phyloP scores from a whole-genome alignment of 495 filamentous ascomycete species.

The Trichoderma erinaceum region DNA sequence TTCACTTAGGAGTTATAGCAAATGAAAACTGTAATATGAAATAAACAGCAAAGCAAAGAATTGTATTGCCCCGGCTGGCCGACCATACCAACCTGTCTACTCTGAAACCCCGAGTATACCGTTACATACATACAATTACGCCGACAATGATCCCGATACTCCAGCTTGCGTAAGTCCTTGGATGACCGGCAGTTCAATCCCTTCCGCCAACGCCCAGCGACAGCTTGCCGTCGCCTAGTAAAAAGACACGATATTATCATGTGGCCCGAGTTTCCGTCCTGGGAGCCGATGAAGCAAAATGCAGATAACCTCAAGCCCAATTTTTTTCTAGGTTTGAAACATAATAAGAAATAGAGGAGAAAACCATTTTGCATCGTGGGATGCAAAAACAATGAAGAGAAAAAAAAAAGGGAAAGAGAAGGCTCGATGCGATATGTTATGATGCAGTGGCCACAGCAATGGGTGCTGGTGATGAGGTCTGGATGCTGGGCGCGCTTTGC shows the following conservation, averaged over 20 bases:
- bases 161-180: background rate
- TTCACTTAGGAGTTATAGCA: background rate
- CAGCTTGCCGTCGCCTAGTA: background rate
- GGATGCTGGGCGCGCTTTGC: slow-evolving; percentile 34
- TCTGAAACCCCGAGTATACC: slow-evolving; percentile 3
- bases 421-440: slow-evolving; percentile 15
- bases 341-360: slow-evolving; percentile 2
- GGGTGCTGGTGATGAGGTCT: slow-evolving; percentile 41
- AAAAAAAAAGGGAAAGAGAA: background rate
- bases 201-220: slow-evolving; percentile 4
- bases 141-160: slow-evolving; percentile 13
- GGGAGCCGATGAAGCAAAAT: background rate
- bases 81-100: slow-evolving; percentile 5
- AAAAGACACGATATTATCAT: background rate
- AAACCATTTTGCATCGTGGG: background rate
- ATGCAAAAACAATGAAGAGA: background rate
- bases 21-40: background rate
- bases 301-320: background rate
- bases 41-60: background rate
- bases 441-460: slow-evolving; percentile 28
- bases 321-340: slow-evolving; percentile 19
- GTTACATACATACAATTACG: slow-evolving; percentile 11
- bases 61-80: background rate
- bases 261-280: background rate
- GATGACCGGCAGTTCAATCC: background rate